Conservation (phyloP, 768 basidiomycete genomes). For the Tremella yokohamensis region DNA sequence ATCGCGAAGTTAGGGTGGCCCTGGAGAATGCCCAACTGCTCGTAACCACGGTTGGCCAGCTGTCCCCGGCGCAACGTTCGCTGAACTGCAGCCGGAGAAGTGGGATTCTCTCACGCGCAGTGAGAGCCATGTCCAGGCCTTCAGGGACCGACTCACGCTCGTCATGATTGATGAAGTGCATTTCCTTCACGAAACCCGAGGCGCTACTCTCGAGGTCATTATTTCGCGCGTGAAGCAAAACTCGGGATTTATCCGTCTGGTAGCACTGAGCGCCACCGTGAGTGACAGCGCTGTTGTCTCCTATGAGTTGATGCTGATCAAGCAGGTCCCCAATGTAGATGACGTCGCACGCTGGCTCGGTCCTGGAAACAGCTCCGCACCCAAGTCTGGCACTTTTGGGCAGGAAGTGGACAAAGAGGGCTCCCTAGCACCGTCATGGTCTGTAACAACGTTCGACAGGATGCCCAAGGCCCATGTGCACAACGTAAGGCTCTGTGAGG, state of each 20-base stretch:
- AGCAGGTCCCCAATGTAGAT: slow-evolving; percentile 67
- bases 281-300: background rate
- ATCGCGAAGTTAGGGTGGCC: slow-evolving; percentile 66
- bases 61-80: background rate
- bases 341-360: slow-evolving; percentile 90
- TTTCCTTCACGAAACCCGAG: slow-evolving; percentile 81
- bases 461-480: slow-evolving; percentile 61
- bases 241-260: slow-evolving; percentile 68
- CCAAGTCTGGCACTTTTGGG: too few species aligned
- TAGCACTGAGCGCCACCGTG: slow-evolving; percentile 87
- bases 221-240: slow-evolving; percentile 84
- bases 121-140: slow-evolving; percentile 59
- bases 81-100: slow-evolving; percentile 68
- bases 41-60: slow-evolving; percentile 66
- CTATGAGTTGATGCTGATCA: background rate
- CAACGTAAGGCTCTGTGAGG: slow-evolving; percentile 56
- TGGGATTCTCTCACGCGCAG: slow-evolving; percentile 85
- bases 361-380: background rate
- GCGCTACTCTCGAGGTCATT: slow-evolving; percentile 91
- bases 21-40: slow-evolving; percentile 75
- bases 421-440: background rate
- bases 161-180: slow-evolving; percentile 96
- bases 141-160: slow-evolving; percentile 68
- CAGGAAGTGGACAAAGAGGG: too few species aligned
- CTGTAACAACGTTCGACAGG: slow-evolving; percentile 16